These are phyloP conservation scores for Blastocystis sp. DNA, from an alignment of 352 stramenopile genomes.

Conservation along the genomic window DNA sequence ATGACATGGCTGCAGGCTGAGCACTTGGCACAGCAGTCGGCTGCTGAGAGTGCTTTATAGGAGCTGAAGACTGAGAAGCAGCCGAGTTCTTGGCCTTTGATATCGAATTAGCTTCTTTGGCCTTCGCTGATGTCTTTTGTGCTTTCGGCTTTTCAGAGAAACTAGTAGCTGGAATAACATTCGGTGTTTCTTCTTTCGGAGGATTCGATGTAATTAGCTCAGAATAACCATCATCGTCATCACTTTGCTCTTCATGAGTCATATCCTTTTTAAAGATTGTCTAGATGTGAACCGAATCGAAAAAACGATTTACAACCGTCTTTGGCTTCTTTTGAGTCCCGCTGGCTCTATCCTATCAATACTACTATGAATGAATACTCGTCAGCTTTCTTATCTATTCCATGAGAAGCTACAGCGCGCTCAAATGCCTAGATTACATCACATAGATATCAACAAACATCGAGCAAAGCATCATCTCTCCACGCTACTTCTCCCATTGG, in stretches of 20 bases:
- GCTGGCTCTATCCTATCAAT: not conserved
- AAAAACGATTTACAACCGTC: not conserved
- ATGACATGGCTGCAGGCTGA: not conserved
- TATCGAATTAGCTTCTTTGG: no score
- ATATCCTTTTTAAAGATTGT: conserved; percentile 40
- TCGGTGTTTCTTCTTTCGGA: no score
- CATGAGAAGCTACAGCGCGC: not conserved
- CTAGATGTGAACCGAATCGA: not conserved
- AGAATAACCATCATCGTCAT: not conserved
- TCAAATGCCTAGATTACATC: conserved; percentile 5
- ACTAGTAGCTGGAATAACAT: no score
- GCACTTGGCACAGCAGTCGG: not conserved
- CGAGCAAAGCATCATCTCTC: conserved; percentile 5
- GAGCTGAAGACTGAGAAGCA: not conserved
- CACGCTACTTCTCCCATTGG: conserved; percentile 16
- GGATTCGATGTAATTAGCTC: not conserved
- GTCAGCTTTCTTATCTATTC: not conserved
- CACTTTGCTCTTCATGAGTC: not conserved
- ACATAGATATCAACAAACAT: not conserved
- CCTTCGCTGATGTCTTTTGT: no score
- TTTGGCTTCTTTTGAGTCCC: not conserved
- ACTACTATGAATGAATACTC: not conserved
- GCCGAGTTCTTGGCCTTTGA: no score
- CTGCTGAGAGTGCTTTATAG: no score
- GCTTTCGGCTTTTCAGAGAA: no score